Conservation (phyloP, 2,329 filamentous ascomycete species). For the Parastagonospora avenae region DNA sequence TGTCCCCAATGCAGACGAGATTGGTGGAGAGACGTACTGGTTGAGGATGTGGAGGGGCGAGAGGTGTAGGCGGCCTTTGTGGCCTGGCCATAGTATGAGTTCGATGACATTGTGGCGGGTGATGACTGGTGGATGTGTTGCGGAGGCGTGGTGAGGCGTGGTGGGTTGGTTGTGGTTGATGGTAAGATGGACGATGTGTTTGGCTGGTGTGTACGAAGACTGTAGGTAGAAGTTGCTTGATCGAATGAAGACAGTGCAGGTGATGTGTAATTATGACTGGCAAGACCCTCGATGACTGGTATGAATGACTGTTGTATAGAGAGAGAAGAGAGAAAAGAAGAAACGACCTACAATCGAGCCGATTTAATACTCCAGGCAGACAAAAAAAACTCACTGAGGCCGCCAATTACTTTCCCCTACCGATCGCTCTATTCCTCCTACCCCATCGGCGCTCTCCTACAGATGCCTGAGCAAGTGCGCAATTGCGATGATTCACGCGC, state of each 20-base stretch:
- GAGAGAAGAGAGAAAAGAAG: constrained; percentile 15
- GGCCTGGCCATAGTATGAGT: constrained; percentile 22
- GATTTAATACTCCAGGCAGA: constrained; percentile 42
- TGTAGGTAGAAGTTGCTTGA: constrained; percentile 14
- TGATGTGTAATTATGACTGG: constrained; percentile 19
- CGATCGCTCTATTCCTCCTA: constrained; percentile 19
- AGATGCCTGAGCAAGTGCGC: constrained; percentile 35
- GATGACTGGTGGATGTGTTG: constrained; percentile 17
- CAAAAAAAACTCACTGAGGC: constrained; percentile 31
- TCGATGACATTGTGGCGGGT: constrained; percentile 33
- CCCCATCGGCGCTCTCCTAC: constrained; percentile 32
- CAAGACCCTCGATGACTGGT: not conserved
- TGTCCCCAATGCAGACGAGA: not conserved
- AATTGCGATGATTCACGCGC: constrained; percentile 34
- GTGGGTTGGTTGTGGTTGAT: not conserved
- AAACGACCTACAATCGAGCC: constrained; percentile 6
- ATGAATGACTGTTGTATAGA: constrained; percentile 7
- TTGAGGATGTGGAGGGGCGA: constrained; percentile 32
- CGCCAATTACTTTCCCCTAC: constrained; percentile 19
- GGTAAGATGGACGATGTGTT: constrained; percentile 9
- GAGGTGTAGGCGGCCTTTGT: constrained; percentile 27
- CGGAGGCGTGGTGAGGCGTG: constrained; percentile 17
- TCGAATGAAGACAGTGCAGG: constrained; percentile 16
- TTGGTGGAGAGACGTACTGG: constrained; percentile 23
- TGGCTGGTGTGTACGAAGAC: not conserved